These are phyloP conservation scores for Candida yuanshanica DNA, from an alignment of 805 yeast genomes.

Conservation along the genomic window DNA sequence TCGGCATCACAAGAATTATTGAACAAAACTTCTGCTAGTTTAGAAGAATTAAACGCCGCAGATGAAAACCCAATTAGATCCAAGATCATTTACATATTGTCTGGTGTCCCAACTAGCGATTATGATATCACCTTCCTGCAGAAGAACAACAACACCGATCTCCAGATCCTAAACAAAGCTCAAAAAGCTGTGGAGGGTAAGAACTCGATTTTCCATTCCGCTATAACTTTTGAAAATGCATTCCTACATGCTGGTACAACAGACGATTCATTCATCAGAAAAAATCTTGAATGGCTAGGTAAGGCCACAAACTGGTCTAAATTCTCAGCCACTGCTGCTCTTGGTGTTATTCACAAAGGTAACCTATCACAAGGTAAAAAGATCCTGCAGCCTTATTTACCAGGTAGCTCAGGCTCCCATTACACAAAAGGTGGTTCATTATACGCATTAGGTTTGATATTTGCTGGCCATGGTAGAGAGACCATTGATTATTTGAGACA, in stretches of 20 bases:
- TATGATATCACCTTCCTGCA: slow-evolving; percentile 81
- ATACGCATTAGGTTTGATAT: slow-evolving; percentile 87
- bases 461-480: slow-evolving; percentile 94
- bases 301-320: slow-evolving; percentile 99
- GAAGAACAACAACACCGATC: slow-evolving; percentile 84
- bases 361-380: slow-evolving; percentile 86
- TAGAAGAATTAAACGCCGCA: slow-evolving; percentile 25
- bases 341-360: slow-evolving; percentile 96
- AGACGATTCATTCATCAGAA: slow-evolving; percentile 85
- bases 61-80: slow-evolving; percentile 23
- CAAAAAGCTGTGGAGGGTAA: slow-evolving; percentile 83
- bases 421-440: slow-evolving; percentile 95
- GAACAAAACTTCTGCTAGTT: slow-evolving; percentile 44
- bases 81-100: slow-evolving; percentile 62
- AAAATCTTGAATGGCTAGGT: slow-evolving; percentile 91
- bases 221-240: slow-evolving; percentile 91
- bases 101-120: slow-evolving; percentile 94
- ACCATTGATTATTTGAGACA: slow-evolving; percentile 71
- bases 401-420: slow-evolving; percentile 72
- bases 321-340: slow-evolving; percentile 94
- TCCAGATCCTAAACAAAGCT: slow-evolving; percentile 72
- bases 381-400: slow-evolving; percentile 84
- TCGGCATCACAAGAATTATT: slow-evolving; percentile 89
- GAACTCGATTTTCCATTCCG: slow-evolving; percentile 91
- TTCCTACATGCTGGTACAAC: slow-evolving; percentile 96